A percentile compares a stretch with the other conserved stretches of the same genome.
Conservation (phyloP, 1,284 basidiomycete genomes). For the Farysia itapuensis region DNA sequence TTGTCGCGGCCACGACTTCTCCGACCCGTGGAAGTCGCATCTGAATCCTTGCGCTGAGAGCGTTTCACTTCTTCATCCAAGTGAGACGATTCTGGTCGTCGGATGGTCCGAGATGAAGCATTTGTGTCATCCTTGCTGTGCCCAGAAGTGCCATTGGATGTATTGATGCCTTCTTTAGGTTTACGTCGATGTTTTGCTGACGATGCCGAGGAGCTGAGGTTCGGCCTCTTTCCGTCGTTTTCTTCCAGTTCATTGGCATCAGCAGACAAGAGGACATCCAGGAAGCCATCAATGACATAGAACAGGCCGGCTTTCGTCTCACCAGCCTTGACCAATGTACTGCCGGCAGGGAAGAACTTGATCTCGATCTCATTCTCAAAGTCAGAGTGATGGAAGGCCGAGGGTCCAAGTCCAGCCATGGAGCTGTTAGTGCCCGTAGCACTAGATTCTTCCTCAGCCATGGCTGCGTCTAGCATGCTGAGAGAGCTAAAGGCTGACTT, state of each 20-base stretch:
- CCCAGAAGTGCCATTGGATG: too few species aligned
- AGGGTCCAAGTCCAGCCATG: slow-evolving; percentile 27
- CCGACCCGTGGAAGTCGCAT: too few species aligned
- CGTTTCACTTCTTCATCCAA: too few species aligned
- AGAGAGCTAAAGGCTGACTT: slow-evolving; percentile 81
- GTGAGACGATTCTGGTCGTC: too few species aligned
- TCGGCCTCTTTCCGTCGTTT: slow-evolving; percentile 4
- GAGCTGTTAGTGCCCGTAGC: slow-evolving; percentile 38
- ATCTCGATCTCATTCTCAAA: slow-evolving; percentile 96
- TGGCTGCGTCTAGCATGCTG: slow-evolving; percentile 66
- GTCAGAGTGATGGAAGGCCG: slow-evolving; percentile 61
- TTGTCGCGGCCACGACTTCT: too few species aligned
- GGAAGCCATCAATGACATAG: slow-evolving; percentile 95
- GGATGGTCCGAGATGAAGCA: too few species aligned
- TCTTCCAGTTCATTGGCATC: slow-evolving; percentile 56
- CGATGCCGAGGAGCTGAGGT: too few species aligned
- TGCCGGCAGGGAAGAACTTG: slow-evolving; percentile 84
- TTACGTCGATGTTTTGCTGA: not conserved
- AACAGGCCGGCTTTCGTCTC: slow-evolving; percentile 89
- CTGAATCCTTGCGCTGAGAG: too few species aligned
- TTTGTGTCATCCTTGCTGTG: too few species aligned
- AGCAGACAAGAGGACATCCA: slow-evolving; percentile 81
- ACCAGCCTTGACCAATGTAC: slow-evolving; percentile 82
- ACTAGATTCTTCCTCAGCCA: slow-evolving; percentile 48
- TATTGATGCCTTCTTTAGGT: not conserved